Conservation (phyloP, 768 basidiomycete genomes). For the Termitomyces bulborhizus region DNA sequence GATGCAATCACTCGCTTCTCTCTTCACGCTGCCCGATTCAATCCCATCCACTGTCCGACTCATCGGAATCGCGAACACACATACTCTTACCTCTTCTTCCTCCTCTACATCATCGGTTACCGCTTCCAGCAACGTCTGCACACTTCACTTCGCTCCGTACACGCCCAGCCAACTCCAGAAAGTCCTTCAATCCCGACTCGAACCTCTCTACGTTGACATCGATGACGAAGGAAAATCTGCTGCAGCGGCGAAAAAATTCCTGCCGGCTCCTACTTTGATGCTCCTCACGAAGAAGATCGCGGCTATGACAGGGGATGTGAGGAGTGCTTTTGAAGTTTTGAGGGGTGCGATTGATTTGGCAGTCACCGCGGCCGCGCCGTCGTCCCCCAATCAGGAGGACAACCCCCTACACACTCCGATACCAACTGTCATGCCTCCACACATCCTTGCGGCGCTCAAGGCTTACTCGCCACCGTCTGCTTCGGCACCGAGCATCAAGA, state of each 20-base stretch:
- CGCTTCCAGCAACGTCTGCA: slow-evolving; percentile 40
- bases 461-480: slow-evolving; percentile 49
- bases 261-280: slow-evolving; percentile 58
- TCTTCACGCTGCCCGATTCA: slow-evolving; percentile 64
- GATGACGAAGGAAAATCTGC: slow-evolving; percentile 20
- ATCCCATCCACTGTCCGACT: slow-evolving; percentile 52
- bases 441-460: slow-evolving; percentile 72
- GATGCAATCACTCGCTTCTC: slow-evolving; percentile 45
- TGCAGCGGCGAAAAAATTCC: slow-evolving; percentile 41
- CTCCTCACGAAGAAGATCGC: slow-evolving; percentile 79
- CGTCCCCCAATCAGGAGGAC: slow-evolving; percentile 18
- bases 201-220: slow-evolving; percentile 34
- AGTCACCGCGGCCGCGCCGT: slow-evolving; percentile 21
- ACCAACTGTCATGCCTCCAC: slow-evolving; percentile 53
- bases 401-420: slow-evolving; percentile 30
- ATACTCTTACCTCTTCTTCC: slow-evolving; percentile 65
- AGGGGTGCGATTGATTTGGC: slow-evolving; percentile 75
- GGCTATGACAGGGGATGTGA: slow-evolving; percentile 76
- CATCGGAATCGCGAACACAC: slow-evolving; percentile 86
- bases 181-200: slow-evolving; percentile 62
- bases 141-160: slow-evolving; percentile 80
- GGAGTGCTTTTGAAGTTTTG: slow-evolving; percentile 74
- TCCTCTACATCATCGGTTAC: slow-evolving; percentile 26
- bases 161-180: slow-evolving; percentile 62
- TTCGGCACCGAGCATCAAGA: slow-evolving; percentile 17